Percentiles rank a stretch among this genome's conserved stretches.
Conservation (phyloP, 805 yeast species). For the Yarrowia sp. region DNA sequence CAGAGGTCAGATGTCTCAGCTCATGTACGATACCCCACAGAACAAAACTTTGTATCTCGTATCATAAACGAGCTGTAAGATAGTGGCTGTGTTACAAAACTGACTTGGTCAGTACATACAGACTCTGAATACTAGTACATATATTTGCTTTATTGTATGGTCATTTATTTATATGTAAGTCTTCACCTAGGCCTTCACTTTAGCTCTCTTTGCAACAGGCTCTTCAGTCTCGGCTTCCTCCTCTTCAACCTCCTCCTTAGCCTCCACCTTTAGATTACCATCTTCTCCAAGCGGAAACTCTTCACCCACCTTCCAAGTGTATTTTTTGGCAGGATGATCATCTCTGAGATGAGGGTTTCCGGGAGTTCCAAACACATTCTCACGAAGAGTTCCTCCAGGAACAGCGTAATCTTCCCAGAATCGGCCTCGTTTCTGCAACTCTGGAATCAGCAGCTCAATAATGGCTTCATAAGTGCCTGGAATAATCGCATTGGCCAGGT, state of each 20-base stretch:
- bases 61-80: too few species aligned
- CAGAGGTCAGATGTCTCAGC: too few species aligned
- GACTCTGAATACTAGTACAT: too few species aligned
- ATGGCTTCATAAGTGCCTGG: conserved; percentile 44
- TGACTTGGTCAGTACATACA: too few species aligned
- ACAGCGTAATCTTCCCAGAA: conserved; percentile 43
- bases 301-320: conserved; percentile 5
- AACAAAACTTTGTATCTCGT: too few species aligned
- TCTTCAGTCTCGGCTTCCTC: background rate
- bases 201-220: conserved; percentile 6
- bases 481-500: conserved; percentile 42
- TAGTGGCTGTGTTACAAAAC: too few species aligned
- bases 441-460: conserved; percentile 43
- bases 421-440: conserved; percentile 41
- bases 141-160: too few species aligned
- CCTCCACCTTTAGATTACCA: background rate
- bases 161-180: background rate
- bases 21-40: too few species aligned
- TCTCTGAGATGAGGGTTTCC: conserved; percentile 30
- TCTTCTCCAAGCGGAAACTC: conserved; percentile 5
- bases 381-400: conserved; percentile 42
- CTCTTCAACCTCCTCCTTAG: background rate
- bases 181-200: background rate
- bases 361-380: conserved; percentile 34
- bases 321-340: conserved; percentile 31